Evolutionary conservation across 352 stramenopile genomes (phyloP).

Genomic region (Blastocystis sp.): DNA sequence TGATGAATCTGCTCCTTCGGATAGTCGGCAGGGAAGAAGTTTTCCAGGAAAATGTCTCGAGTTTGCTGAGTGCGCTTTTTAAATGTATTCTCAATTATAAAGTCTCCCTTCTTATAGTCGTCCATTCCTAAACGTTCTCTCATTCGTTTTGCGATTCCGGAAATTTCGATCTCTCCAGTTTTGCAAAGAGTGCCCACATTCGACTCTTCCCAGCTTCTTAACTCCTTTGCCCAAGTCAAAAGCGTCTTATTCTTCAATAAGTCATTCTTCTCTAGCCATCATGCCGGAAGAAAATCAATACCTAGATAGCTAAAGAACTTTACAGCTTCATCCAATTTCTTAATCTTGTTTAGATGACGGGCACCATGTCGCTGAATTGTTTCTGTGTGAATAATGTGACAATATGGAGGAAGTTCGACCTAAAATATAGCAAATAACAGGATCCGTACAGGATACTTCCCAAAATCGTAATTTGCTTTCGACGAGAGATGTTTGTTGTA

Average conservation of each 20-base stretch:
- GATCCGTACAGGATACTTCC: neutral
- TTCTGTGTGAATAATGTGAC: constrained; percentile 52
- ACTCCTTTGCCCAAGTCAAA: neutral
- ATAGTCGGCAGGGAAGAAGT: neutral
- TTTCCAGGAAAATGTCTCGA: constrained; percentile 10
- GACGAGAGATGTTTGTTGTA: constrained; percentile 36
- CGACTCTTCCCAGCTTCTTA: neutral
- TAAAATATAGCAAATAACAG: neutral
- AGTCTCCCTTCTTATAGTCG: neutral
- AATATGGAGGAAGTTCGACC: neutral
- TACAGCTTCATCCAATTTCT: neutral
- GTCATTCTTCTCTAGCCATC: neutral
- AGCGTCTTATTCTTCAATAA: neutral
- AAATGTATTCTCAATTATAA: constrained; percentile 25
- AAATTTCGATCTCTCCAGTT: constrained; percentile 37
- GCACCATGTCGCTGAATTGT: constrained; percentile 38
- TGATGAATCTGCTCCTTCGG: neutral
- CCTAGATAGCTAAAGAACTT: neutral
- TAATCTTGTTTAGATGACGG: constrained; percentile 41
- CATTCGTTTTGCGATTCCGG: neutral
- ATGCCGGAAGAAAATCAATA: neutral
- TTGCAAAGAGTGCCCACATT: constrained; percentile 6
- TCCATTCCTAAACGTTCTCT: constrained; percentile 3
- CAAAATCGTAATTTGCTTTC: constrained; percentile 55
- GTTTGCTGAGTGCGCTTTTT: constrained; percentile 50